phyloP scores from a whole-genome alignment of 1,284 basidiomycete genomes.

The Ganoderma boninense region DNA sequence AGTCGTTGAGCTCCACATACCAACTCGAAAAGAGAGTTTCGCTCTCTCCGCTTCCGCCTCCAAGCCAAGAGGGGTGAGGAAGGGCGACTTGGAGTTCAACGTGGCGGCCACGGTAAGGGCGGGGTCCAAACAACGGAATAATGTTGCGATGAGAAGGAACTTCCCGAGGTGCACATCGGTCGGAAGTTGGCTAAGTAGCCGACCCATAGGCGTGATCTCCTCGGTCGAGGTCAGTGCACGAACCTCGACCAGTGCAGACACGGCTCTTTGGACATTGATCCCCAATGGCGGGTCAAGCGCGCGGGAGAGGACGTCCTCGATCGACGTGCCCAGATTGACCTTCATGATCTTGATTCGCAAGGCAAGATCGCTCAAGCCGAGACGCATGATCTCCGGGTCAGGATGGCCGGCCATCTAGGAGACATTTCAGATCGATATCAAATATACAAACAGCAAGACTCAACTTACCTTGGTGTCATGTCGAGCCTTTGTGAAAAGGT shows the following conservation, averaged over 20 bases:
- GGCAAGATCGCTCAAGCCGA: constrained; percentile 94
- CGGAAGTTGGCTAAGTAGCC: constrained; percentile 91
- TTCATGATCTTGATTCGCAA: constrained; percentile 98
- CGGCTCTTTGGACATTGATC: constrained; percentile 91
- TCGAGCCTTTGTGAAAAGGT: constrained; percentile 91
- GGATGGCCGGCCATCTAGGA: constrained; percentile 89
- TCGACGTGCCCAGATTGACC: constrained; percentile 85
- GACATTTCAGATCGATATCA: background rate
- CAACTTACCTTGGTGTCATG: constrained; percentile 77
- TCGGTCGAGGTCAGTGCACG: constrained; percentile 87
- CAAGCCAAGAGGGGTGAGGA: constrained; percentile 88
- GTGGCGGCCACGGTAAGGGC: constrained; percentile 96
- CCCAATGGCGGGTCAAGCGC: constrained; percentile 92
- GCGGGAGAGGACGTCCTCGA: constrained; percentile 89
- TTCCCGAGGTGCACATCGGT: constrained; percentile 98
- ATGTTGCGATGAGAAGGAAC: constrained; percentile 87
- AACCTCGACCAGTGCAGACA: constrained; percentile 91
- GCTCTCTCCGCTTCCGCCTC: constrained; percentile 90
- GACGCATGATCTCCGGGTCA: constrained; percentile 94
- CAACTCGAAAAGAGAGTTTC: constrained; percentile 82
- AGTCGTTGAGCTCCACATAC: constrained; percentile 50
- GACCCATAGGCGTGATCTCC: constrained; percentile 96
- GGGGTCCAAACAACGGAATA: constrained; percentile 93
- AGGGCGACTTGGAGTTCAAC: constrained; percentile 94
- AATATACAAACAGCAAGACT: background rate